Evolutionary conservation across 139 green algal species (phyloP).

Genomic region (Zygnema circumcarinatum): DNA sequence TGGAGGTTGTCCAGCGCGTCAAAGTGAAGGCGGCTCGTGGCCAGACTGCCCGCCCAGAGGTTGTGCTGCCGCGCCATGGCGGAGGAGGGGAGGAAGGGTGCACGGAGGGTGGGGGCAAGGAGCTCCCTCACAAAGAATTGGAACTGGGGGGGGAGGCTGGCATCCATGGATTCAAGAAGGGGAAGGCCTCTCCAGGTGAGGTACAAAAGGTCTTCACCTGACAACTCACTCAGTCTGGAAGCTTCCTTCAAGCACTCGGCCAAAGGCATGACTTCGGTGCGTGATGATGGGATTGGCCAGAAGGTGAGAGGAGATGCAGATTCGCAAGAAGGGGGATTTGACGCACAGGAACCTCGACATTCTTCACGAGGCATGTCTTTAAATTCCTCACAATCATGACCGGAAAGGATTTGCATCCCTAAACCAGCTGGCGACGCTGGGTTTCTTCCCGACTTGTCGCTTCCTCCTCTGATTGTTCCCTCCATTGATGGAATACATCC

Average conservation of each 20-base stretch:
- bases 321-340: background rate
- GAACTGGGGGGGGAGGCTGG: slow-evolving; percentile 1
- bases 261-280: background rate
- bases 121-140: slow-evolving; percentile 14
- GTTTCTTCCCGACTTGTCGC: too few relatives aligned
- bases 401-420: too few relatives aligned
- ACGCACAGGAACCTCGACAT: too few relatives aligned
- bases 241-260: background rate
- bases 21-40: slow-evolving; percentile 43
- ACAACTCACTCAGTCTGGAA: background rate
- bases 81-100: background rate
- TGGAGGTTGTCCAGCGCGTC: slow-evolving; percentile 44
- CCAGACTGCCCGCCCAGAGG: slow-evolving; percentile 23
- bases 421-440: too few relatives aligned
- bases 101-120: slow-evolving; percentile 18
- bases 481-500: too few relatives aligned
- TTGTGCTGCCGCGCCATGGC: slow-evolving; percentile 12
- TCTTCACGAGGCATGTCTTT: too few relatives aligned
- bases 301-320: background rate
- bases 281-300: background rate
- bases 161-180: background rate
- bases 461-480: too few relatives aligned
- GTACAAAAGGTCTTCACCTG: slow-evolving; percentile 25
- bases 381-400: too few relatives aligned
- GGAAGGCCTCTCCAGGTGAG: slow-evolving; percentile 41